phyloP scores from a whole-genome alignment of 1,139 yeast species.

The Eremothecium coryli region DNA sequence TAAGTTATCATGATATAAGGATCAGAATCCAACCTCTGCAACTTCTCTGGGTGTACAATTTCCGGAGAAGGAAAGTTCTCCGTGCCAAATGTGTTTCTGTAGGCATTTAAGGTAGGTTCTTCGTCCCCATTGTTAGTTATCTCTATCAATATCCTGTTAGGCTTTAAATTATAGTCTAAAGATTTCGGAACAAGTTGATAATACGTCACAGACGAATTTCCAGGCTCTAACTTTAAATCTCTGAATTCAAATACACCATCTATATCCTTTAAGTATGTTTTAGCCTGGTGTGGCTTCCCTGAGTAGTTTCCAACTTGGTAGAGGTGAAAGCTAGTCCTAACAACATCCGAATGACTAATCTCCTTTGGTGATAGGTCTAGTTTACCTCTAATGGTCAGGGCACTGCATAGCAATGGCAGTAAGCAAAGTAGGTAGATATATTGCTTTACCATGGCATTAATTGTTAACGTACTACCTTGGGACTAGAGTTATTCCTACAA shows the following conservation, averaged over 20 bases:
- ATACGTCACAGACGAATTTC: conserved; percentile 21
- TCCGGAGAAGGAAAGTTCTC: conserved; percentile 30
- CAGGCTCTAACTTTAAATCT: conserved; percentile 22
- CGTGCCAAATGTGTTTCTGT: conserved; percentile 27
- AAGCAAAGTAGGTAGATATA: background rate
- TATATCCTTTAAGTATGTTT: conserved; percentile 14
- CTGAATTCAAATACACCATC: conserved; percentile 25
- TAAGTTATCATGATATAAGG: conserved; percentile 21
- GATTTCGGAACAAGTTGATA: conserved; percentile 26
- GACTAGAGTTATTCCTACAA: too few species aligned
- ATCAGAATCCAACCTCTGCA: conserved; percentile 17
- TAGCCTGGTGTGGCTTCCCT: conserved; percentile 12
- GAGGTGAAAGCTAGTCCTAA: conserved; percentile 22
- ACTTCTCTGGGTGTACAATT: conserved; percentile 24
- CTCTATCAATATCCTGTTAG: conserved; percentile 27
- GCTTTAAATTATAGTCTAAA: conserved; percentile 27
- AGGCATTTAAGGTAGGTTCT: conserved; percentile 21
- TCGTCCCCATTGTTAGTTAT: conserved; percentile 14
- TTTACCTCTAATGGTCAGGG: conserved; percentile 15
- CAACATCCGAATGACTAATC: conserved; percentile 16
- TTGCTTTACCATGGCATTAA: too few species aligned
- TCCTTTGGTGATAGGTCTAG: conserved; percentile 17
- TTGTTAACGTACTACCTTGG: too few species aligned
- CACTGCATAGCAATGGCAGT: background rate
- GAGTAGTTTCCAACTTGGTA: conserved; percentile 22